phyloP scores from a whole-genome alignment of 192 early-diverging fungal species.

The Thoreauomyces humboldtii region DNA sequence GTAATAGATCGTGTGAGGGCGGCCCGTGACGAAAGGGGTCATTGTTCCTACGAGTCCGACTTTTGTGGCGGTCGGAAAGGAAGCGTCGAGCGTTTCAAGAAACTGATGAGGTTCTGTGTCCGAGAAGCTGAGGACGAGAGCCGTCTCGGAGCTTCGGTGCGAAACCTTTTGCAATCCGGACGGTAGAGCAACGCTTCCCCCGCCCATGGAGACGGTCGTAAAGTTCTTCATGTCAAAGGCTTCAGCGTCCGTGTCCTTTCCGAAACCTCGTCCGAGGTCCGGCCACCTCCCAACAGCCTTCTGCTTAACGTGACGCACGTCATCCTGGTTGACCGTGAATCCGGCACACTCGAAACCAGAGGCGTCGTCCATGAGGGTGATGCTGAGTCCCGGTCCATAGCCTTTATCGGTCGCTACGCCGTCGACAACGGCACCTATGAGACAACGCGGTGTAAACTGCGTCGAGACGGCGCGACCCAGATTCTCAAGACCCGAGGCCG shows the following conservation, averaged over 20 bases:
- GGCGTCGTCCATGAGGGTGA: not conserved
- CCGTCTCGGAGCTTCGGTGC: not conserved
- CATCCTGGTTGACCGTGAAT: not conserved
- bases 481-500: not conserved
- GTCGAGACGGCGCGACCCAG: not conserved
- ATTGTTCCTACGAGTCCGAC: constrained; percentile 33
- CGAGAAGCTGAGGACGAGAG: constrained; percentile 26
- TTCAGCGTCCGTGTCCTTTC: not conserved
- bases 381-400: not conserved
- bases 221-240: constrained; percentile 18
- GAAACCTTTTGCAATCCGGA: not conserved
- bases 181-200: constrained; percentile 12
- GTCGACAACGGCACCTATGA: constrained; percentile 25
- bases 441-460: not conserved
- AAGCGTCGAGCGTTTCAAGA: constrained; percentile 9
- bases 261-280: not conserved
- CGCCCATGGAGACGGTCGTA: constrained; percentile 14
- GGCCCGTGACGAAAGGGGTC: constrained; percentile 39
- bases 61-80: constrained; percentile 25
- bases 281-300: constrained; percentile 32
- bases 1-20: constrained; percentile 36
- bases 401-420: not conserved
- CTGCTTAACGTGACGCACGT: constrained; percentile 1
- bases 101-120: constrained; percentile 39
- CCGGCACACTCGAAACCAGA: too few species aligned